Evolutionary conservation across 805 yeast genomes (phyloP), one percentile per base, ranked within the genome.

Genomic region (Saccharomycodes ludwigii): DNA sequence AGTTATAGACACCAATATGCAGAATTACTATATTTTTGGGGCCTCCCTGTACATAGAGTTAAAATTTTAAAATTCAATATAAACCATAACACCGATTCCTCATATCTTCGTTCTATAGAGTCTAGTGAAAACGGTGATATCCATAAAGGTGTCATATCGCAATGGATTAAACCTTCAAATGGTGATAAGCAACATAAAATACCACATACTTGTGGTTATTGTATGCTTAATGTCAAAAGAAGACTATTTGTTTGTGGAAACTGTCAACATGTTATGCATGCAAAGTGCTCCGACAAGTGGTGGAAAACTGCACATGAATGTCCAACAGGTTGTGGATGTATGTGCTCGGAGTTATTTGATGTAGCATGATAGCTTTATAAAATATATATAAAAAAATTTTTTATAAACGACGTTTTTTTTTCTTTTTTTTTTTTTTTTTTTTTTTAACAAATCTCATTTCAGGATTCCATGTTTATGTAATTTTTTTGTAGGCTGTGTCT

Each of bases 321-420:
- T 53, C 76, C 93, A 0, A 68, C 80, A 28, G 95, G 94, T 0
- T 84, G 95, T 60, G 94, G 94, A 0, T 84, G 95, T 45, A 40
- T 47, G 4, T 83, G 95, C 54, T 49, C 71, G 8, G 61, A 57
- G 7, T 41, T 37, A 16, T 52, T 44, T 31, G 52, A 45, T 26
- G 32, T 44, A 11, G 31, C 31, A 12, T 36, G 3, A 25, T 25
- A 4, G 11, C 6, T 6, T 10, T n/a, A n/a, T n/a, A n/a, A n/a
- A n/a, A n/a, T n/a, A n/a, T n/a, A n/a, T n/a, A n/a, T n/a, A n/a
- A n/a, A n/a, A n/a, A n/a, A n/a, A n/a, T n/a, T n/a, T n/a, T n/a
- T n/a, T n/a, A n/a, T n/a, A n/a, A n/a, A n/a, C n/a, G n/a, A n/a
- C n/a, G n/a, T n/a, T n/a, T n/a, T n/a, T n/a, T n/a, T n/a, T n/a